phyloP scores from a whole-genome alignment of 495 filamentous ascomycete species.

The Hypomontagnella submonticulosa region DNA sequence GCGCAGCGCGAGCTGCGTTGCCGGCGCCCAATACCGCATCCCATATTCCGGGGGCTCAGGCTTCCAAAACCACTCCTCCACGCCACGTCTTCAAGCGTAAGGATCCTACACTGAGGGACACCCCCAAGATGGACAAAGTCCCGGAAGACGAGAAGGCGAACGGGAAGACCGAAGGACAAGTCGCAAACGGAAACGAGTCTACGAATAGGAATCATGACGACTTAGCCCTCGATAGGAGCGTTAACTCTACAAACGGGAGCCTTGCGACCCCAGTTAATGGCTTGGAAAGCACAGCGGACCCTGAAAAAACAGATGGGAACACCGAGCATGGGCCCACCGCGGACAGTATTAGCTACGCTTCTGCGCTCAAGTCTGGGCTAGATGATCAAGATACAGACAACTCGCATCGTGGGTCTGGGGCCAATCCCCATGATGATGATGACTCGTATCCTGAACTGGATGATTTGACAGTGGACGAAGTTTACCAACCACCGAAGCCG shows the following conservation, averaged over 20 bases:
- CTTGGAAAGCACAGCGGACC: conserved; percentile 19
- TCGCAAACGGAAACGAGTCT: conserved; percentile 2
- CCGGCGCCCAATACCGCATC: conserved; percentile 15
- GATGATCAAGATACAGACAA: conserved; percentile 24
- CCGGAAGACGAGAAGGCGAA: conserved; percentile 11
- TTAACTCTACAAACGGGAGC: conserved; percentile 10
- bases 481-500: conserved; percentile 37
- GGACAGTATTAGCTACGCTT: conserved; percentile 30
- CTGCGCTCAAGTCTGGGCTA: conserved; percentile 30
- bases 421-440: conserved; percentile 41
- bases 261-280: conserved; percentile 18
- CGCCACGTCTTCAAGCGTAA: conserved; percentile 23
- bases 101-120: conserved; percentile 6
- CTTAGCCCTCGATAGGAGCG: conserved; percentile 12
- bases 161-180: conserved; percentile 8
- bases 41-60: conserved; percentile 20
- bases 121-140: conserved; percentile 16
- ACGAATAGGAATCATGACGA: conserved; percentile 6
- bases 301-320: conserved; percentile 11
- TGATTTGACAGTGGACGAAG: conserved; percentile 43
- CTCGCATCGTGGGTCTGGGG: conserved; percentile 14
- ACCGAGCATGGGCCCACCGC: background rate
- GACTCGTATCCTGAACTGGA: conserved; percentile 49
- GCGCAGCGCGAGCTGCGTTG: conserved; percentile 17
- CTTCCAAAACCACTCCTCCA: conserved; percentile 6